phyloP scores from a whole-genome alignment of 2,329 filamentous ascomycete genomes.

The Lanzia echinophila region DNA sequence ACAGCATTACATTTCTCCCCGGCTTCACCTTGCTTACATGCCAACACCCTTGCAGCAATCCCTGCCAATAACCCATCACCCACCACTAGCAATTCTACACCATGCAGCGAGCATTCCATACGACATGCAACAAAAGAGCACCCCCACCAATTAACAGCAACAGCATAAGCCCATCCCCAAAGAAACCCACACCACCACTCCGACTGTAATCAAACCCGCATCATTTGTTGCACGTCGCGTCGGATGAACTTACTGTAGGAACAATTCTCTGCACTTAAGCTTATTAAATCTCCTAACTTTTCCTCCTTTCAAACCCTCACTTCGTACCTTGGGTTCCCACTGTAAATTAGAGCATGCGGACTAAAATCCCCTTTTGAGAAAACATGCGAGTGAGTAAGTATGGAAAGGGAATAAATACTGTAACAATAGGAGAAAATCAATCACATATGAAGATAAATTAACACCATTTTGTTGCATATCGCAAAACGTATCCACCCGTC shows the following conservation, averaged over 20 bases:
- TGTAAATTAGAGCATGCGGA: no score
- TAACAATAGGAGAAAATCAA: no score
- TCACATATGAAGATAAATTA: no score
- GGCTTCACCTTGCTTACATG: background rate
- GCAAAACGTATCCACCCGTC: no score
- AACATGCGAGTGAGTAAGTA: no score
- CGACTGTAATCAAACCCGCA: background rate
- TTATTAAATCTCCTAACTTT: no score
- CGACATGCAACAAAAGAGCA: background rate
- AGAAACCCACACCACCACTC: background rate
- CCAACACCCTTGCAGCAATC: background rate
- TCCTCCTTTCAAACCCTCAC: no score
- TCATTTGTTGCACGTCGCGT: background rate
- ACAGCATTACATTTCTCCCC: background rate
- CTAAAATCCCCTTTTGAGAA: no score
- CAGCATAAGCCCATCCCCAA: background rate
- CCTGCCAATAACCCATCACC: background rate
- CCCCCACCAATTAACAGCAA: background rate
- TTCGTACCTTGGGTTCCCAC: no score
- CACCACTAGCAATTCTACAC: background rate
- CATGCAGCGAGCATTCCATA: background rate
- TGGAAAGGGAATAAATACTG: no score
- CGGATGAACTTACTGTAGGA: constrained; percentile 2
- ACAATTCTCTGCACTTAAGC: background rate
- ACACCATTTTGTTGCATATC: no score